Conservation (phyloP, 1,284 basidiomycete genomes). For the Boletus coffeatus region DNA sequence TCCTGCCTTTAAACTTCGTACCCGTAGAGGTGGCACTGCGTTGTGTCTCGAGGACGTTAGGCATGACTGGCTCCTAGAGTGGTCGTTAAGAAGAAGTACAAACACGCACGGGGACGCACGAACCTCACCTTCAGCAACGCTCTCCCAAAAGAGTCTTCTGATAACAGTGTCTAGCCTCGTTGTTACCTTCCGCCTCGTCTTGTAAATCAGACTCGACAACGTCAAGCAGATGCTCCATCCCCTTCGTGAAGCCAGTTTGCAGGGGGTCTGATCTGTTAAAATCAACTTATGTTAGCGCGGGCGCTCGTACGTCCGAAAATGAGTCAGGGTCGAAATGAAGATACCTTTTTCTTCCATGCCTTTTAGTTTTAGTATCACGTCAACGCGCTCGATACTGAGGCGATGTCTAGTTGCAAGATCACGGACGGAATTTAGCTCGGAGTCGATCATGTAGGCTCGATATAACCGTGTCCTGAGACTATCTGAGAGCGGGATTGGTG, state of each 20-base stretch:
- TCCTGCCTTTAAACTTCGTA: conserved; percentile 32
- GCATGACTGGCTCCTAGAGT: conserved; percentile 48
- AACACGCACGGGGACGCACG: conserved; percentile 20
- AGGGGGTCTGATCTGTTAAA: conserved; percentile 44
- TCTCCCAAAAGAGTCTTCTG: conserved; percentile 70
- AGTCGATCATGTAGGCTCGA: conserved; percentile 50
- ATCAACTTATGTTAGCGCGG: conserved; percentile 15
- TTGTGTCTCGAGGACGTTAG: conserved; percentile 42
- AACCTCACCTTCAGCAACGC: conserved; percentile 59
- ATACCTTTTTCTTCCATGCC: conserved; percentile 71
- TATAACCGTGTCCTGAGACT: conserved; percentile 50
- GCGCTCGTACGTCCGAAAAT: neutral
- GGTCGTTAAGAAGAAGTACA: conserved; percentile 1
- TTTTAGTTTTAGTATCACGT: conserved; percentile 76
- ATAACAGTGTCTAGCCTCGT: conserved; percentile 56
- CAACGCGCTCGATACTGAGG: conserved; percentile 70
- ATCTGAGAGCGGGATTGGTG: conserved; percentile 70
- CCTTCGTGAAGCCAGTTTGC: conserved; percentile 62
- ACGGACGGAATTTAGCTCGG: conserved; percentile 52
- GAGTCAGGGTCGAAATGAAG: neutral
- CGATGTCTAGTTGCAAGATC: conserved; percentile 54
- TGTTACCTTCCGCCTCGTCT: conserved; percentile 49
- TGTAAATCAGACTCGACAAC: conserved; percentile 41
- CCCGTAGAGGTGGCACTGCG: conserved; percentile 36
- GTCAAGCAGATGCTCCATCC: conserved; percentile 65